phyloP scores from a whole-genome alignment of 495 filamentous ascomycete genomes.

The Aspergillus heteromorphus region DNA sequence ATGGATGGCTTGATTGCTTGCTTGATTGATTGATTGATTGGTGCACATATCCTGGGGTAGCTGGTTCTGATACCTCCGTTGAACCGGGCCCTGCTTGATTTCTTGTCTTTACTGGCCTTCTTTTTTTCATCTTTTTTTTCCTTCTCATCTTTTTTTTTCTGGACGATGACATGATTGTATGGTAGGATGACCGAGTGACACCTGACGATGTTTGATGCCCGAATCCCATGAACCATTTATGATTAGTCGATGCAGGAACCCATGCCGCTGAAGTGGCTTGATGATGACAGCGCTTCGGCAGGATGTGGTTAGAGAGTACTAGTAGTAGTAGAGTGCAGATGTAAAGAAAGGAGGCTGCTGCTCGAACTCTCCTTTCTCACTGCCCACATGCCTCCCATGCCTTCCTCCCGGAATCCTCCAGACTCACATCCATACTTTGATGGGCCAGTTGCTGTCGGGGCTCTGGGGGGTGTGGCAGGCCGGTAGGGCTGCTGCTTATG shows the following conservation, averaged over 20 bases:
- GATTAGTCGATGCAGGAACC: background rate
- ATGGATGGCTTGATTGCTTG: no score
- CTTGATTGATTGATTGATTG: no score
- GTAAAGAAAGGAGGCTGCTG: background rate
- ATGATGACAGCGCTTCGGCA: background rate
- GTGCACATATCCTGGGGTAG: slow-evolving; percentile 18
- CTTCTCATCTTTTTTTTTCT: slow-evolving; percentile 22
- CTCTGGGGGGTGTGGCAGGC: no score
- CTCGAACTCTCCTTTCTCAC: background rate
- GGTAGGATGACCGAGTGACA: slow-evolving; percentile 3
- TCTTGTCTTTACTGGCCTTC: background rate
- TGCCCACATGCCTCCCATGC: background rate
- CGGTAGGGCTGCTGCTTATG: slow-evolving; percentile 26
- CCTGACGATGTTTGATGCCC: background rate
- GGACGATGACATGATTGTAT: slow-evolving; percentile 12
- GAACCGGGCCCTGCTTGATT: background rate
- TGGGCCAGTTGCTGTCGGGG: no score
- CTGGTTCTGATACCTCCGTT: background rate
- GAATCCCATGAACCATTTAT: background rate
- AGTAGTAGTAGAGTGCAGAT: no score
- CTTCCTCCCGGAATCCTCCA: background rate
- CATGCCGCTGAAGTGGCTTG: background rate
- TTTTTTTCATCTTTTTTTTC: slow-evolving; percentile 17
- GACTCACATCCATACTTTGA: background rate
- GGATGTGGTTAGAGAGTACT: no score